phyloP scores from a whole-genome alignment of 371 early-diverging fungal species.

The Saksenaea oblongispora region DNA sequence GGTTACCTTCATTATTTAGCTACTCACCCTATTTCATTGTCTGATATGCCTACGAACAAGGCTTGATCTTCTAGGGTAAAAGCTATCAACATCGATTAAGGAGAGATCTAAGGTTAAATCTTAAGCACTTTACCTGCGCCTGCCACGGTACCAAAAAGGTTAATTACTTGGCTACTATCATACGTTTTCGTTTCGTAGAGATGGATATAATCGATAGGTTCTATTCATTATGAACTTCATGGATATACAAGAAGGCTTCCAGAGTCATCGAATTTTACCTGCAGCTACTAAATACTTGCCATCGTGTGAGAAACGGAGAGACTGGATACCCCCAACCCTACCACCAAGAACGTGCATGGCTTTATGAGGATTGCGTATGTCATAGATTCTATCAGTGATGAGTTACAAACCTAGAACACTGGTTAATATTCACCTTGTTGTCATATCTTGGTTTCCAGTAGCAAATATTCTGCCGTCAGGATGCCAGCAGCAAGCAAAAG shows the following conservation, averaged over 20 bases:
- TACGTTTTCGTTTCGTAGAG: slow-evolving; percentile 59
- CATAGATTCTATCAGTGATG: slow-evolving; percentile 63
- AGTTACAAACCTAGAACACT: neutral
- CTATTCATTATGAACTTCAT: slow-evolving; percentile 34
- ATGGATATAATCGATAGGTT: slow-evolving; percentile 81
- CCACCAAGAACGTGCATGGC: slow-evolving; percentile 66
- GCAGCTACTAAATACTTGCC: slow-evolving; percentile 73
- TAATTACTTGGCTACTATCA: slow-evolving; percentile 65
- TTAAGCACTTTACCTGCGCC: slow-evolving; percentile 49
- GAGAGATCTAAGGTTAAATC: neutral
- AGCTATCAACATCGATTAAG: slow-evolving; percentile 10
- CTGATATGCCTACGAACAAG: slow-evolving; percentile 61
- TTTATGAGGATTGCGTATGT: slow-evolving; percentile 63
- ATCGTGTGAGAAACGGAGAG: slow-evolving; percentile 73
- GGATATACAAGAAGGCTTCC: slow-evolving; percentile 27
- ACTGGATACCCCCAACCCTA: slow-evolving; percentile 73
- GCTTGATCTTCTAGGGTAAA: slow-evolving; percentile 57
- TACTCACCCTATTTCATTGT: slow-evolving; percentile 26
- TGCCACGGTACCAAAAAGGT: slow-evolving; percentile 83
- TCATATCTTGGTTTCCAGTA: slow-evolving; percentile 82
- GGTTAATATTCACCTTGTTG: slow-evolving; percentile 28
- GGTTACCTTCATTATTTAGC: neutral
- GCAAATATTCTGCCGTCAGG: slow-evolving; percentile 74
- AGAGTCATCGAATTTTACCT: slow-evolving; percentile 32
- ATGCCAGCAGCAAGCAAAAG: slow-evolving; percentile 84